Conservation (phyloP, 305 asterid genomes). For the Solanum hybrid region DNA sequence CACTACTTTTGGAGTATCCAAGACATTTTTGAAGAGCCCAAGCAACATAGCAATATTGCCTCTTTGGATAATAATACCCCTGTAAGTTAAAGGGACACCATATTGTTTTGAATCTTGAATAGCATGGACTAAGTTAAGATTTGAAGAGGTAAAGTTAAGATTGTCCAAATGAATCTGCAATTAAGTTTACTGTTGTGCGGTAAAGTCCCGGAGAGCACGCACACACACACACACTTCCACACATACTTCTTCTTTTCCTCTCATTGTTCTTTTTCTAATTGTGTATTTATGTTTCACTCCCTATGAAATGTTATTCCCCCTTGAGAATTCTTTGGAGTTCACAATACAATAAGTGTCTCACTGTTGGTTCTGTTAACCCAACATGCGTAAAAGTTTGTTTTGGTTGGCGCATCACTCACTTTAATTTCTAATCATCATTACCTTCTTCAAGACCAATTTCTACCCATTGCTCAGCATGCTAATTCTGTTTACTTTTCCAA, state of each 20-base stretch:
- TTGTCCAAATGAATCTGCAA: not conserved
- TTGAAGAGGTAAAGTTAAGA: not conserved
- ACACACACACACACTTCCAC: not conserved
- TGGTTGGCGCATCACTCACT: not conserved
- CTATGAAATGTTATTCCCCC: not conserved
- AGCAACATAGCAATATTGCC: not conserved
- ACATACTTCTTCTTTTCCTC: not conserved
- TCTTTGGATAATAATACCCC: not conserved
- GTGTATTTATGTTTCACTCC: not conserved
- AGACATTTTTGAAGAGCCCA: not conserved
- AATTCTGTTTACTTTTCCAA: constrained; percentile 2
- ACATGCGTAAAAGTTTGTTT: not conserved
- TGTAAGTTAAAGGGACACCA: not conserved
- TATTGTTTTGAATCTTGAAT: not conserved
- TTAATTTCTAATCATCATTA: not conserved
- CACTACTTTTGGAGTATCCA: not conserved
- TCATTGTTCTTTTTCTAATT: not conserved
- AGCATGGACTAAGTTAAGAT: not conserved
- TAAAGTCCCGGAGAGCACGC: not conserved
- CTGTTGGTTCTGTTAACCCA: not conserved
- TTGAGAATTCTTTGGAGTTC: not conserved
- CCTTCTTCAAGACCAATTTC: not conserved
- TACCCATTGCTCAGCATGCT: not conserved
- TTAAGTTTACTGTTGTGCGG: not conserved
- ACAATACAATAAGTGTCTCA: not conserved